Percentiles rank a stretch among this genome's conserved stretches.
Conservation (phyloP, 805 yeast species). For the Candida pini region DNA sequence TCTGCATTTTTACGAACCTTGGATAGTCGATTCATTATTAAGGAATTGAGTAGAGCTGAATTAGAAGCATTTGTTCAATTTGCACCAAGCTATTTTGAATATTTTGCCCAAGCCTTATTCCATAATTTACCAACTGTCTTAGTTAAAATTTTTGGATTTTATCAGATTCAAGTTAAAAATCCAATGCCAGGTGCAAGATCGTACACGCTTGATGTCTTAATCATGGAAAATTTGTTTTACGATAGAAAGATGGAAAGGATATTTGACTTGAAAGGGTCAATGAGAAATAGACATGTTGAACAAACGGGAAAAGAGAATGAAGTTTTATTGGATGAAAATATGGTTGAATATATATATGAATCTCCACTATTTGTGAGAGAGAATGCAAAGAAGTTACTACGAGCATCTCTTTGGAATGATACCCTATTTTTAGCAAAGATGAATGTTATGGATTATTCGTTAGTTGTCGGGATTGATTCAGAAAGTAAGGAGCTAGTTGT, state of each 20-base stretch:
- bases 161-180: slow-evolving; percentile 85
- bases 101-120: slow-evolving; percentile 90
- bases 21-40: slow-evolving; percentile 84
- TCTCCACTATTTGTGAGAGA: slow-evolving; percentile 92
- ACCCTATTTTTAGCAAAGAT: slow-evolving; percentile 89
- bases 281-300: slow-evolving; percentile 94
- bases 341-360: slow-evolving; percentile 97
- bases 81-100: slow-evolving; percentile 95
- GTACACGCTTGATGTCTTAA: slow-evolving; percentile 82
- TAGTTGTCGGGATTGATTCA: slow-evolving; percentile 86
- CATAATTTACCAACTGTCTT: slow-evolving; percentile 92
- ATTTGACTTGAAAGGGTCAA: slow-evolving; percentile 94
- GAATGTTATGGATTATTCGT: slow-evolving; percentile 98
- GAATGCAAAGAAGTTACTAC: slow-evolving; percentile 75
- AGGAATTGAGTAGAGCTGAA: slow-evolving; percentile 83
- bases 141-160: slow-evolving; percentile 93
- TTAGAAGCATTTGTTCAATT: slow-evolving; percentile 89
- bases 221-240: slow-evolving; percentile 94
- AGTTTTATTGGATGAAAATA: slow-evolving; percentile 90
- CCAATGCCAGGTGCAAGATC: slow-evolving; percentile 62
- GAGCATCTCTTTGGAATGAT: slow-evolving; percentile 93
- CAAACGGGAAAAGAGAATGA: slow-evolving; percentile 96
- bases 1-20: slow-evolving; percentile 88
- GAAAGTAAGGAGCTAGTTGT: slow-evolving; percentile 69
- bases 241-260: slow-evolving; percentile 76